phyloP scores from a whole-genome alignment of 2,329 filamentous ascomycete genomes.

The Tolypocladium endophyticum region DNA sequence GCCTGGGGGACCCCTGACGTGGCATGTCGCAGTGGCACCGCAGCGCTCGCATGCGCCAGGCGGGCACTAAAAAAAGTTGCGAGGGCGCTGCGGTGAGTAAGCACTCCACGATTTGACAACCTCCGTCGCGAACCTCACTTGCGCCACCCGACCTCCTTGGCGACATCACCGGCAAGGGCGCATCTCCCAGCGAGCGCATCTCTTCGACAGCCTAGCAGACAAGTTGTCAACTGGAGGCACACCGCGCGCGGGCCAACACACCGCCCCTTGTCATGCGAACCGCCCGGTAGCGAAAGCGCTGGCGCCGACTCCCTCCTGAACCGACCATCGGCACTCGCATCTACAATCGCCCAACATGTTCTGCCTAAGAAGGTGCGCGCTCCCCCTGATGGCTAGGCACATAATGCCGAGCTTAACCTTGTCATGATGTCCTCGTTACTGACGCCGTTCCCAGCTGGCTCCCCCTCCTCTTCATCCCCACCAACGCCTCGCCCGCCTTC shows the following conservation, averaged over 20 bases:
- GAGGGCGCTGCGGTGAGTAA: neutral
- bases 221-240: neutral
- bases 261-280: neutral
- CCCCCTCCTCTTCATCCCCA: conserved; percentile 78
- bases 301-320: neutral
- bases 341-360: conserved; percentile 36
- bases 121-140: neutral
- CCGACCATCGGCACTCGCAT: neutral
- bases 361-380: conserved; percentile 39
- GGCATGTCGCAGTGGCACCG: neutral
- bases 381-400: neutral
- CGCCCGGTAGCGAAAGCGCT: neutral
- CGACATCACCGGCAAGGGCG: neutral
- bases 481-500: conserved; percentile 75
- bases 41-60: neutral
- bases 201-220: neutral
- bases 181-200: neutral
- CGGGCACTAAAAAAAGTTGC: neutral
- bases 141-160: neutral
- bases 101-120: neutral
- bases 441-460: conserved; percentile 52
- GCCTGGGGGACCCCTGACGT: neutral
- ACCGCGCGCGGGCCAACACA: neutral
- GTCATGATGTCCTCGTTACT: neutral
- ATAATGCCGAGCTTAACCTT: neutral